Evolutionary conservation across 2,329 filamentous ascomycete species (phyloP).

Genomic region (Fusarium pseudograminearum): DNA sequence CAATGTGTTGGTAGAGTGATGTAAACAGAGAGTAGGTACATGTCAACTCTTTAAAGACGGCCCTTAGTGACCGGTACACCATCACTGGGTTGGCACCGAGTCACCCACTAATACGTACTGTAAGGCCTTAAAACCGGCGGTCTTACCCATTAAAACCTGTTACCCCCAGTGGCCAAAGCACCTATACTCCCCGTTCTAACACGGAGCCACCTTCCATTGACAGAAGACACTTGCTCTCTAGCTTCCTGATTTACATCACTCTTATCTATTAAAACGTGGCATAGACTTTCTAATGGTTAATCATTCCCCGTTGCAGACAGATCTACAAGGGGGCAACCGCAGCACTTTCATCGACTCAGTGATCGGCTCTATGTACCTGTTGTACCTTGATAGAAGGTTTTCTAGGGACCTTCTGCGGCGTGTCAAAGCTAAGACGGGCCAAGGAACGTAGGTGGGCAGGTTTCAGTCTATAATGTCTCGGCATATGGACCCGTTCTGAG

Average conservation of each 20-base stretch:
- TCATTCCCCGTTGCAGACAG: neutral
- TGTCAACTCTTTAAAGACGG: too few relatives aligned
- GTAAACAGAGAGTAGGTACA: neutral
- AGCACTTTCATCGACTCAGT: neutral
- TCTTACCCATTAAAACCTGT: neutral
- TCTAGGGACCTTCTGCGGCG: neutral
- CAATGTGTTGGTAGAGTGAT: neutral
- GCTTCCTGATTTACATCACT: neutral
- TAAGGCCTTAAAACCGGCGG: neutral
- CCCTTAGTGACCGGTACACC: neutral
- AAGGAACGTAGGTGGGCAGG: neutral
- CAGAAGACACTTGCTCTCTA: neutral
- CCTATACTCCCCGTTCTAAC: neutral
- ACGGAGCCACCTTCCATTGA: neutral
- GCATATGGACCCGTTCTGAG: slow-evolving; percentile 4
- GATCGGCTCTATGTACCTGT: neutral
- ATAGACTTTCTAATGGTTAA: neutral
- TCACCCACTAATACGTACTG: neutral
- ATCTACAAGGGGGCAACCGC: neutral
- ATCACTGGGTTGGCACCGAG: neutral
- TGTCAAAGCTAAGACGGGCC: neutral
- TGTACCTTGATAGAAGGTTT: neutral
- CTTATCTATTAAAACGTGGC: neutral
- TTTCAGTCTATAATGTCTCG: neutral
- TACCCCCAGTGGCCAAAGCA: neutral